Evolutionary conservation across 2,329 filamentous ascomycete genomes (phyloP), one percentile per base, ranked within the genome.

Genomic region (Cytospora leucostoma): DNA sequence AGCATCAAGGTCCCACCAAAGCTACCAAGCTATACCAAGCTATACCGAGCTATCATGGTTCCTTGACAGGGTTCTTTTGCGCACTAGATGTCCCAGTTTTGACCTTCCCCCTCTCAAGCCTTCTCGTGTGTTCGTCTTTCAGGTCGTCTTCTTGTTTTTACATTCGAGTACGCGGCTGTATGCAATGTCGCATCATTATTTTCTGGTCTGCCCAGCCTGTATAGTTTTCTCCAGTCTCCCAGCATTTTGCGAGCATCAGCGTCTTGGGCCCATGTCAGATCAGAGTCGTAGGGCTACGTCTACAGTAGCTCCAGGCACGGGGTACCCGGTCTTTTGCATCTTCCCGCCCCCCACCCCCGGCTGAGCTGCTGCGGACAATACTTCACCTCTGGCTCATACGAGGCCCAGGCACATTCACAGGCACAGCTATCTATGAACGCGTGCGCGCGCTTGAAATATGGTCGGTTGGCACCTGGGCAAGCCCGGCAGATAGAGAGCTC

Each of bases 281-380:
- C 44, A 47, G 44, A 11, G n/a, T 21, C 44, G 21, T 47, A 47
- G 44, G 44, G 44, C 44, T 47, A 47, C n/a, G 10, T 47, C 21
- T 21, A 47, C 44, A 47, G 44, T 47, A 47, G 44, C 44, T 47
- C 44, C 44, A 47, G 44, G 44, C 44, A 47, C 44, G 21, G 27
- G 27, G 27, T 27, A 47, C 8, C 10, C 4, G 11, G n/a, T 8
- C n/a, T n/a, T 47, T 10, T 21, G 44, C 44, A 47, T 47, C n/a
- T 37, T 21, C 21, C 5, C 44, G 19, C 21, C n/a, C n/a, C n/a
- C n/a, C n/a, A n/a, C n/a, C n/a, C 44, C 44, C n/a, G 44, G 21
- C 44, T 19, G 4, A 4, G 27, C 44, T n/a, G 17, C 44, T 40
- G 38, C 38, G 38, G 38, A 17, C 12, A 40, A 15, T 44, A 44